A percentile compares a stretch with the other conserved stretches of the same genome.
phyloP scores from a whole-genome alignment of 352 stramenopile genomes.

The Globisporangium radiosum region DNA sequence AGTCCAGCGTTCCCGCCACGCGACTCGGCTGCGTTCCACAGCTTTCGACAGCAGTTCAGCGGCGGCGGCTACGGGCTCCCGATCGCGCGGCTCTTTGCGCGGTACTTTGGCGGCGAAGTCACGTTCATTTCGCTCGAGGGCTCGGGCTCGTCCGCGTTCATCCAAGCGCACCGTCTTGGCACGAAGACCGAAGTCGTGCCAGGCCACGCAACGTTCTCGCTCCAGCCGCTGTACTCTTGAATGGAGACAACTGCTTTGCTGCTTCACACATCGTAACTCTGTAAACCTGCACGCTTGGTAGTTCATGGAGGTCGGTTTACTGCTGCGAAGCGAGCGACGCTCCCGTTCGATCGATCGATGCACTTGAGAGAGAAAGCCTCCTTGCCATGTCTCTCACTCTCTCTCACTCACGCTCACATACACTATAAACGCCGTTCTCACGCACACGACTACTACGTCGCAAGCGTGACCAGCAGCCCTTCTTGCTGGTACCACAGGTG shows the following conservation, averaged over 20 bases:
- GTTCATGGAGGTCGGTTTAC: no score
- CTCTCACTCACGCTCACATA: background rate
- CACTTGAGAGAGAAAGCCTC: no score
- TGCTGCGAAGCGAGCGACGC: no score
- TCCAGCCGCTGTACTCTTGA: slow-evolving; percentile 11
- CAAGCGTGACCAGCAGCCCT: slow-evolving; percentile 59
- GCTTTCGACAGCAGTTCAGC: slow-evolving; percentile 85
- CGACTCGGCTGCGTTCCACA: slow-evolving; percentile 62
- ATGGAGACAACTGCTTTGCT: no score
- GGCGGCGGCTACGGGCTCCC: slow-evolving; percentile 95
- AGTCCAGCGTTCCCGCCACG: slow-evolving; percentile 58
- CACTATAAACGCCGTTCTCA: background rate
- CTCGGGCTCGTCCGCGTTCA: slow-evolving; percentile 93
- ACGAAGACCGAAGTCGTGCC: slow-evolving; percentile 71
- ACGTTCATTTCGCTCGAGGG: slow-evolving; percentile 98
- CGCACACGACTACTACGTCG: slow-evolving; percentile 16
- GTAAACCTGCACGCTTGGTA: no score
- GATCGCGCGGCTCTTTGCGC: slow-evolving; percentile 89
- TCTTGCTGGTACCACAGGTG: slow-evolving; percentile 71
- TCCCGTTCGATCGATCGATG: no score
- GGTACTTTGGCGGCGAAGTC: slow-evolving; percentile 98
- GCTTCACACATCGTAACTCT: no score
- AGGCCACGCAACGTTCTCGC: slow-evolving; percentile 33
- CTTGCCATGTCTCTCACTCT: no score
- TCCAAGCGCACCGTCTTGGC: slow-evolving; percentile 71